Percentiles rank a stretch among this genome's conserved stretches.
Conservation (phyloP, 768 basidiomycete species). For the Mrakia gelida region DNA sequence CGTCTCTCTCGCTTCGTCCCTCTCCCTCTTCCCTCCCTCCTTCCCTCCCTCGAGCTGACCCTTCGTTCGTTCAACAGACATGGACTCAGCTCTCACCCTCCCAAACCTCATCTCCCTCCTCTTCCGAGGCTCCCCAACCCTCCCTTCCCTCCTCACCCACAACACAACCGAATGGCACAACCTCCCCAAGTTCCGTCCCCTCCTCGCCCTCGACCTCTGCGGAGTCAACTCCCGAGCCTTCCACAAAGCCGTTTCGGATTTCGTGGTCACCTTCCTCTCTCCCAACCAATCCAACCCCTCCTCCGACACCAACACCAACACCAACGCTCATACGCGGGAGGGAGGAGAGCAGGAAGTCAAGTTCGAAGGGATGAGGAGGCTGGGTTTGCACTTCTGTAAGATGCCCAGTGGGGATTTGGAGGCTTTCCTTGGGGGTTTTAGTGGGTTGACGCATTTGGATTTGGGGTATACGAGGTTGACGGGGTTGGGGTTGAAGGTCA, state of each 20-base stretch:
- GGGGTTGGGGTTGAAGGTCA: constrained; percentile 51
- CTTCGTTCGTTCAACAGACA: constrained; percentile 43
- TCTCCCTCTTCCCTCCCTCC: not conserved
- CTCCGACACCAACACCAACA: not conserved
- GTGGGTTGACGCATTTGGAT: constrained; percentile 45
- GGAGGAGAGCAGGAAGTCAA: constrained; percentile 15
- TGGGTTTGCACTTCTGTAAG: constrained; percentile 17
- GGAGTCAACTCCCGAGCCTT: constrained; percentile 92
- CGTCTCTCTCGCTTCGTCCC: too few species aligned
- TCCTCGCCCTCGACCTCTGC: constrained; percentile 87
- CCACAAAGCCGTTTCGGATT: constrained; percentile 75
- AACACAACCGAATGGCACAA: constrained; percentile 39
- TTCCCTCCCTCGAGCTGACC: not conserved
- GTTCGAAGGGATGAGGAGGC: constrained; percentile 10
- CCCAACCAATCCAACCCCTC: constrained; percentile 29
- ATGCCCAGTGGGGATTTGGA: constrained; percentile 14
- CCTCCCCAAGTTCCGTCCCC: constrained; percentile 52
- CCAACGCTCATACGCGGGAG: not conserved
- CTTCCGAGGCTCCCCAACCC: constrained; percentile 60
- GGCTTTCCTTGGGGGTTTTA: constrained; percentile 38
- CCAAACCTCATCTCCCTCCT: constrained; percentile 84
- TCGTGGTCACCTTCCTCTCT: constrained; percentile 60
- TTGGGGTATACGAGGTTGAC: constrained; percentile 41
- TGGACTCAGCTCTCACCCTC: constrained; percentile 80
- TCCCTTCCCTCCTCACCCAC: constrained; percentile 39